Evolutionary conservation across 2,329 filamentous ascomycete species (phyloP), one percentile per base, ranked within the genome.

Genomic region (Cyclaneusma minus): DNA sequence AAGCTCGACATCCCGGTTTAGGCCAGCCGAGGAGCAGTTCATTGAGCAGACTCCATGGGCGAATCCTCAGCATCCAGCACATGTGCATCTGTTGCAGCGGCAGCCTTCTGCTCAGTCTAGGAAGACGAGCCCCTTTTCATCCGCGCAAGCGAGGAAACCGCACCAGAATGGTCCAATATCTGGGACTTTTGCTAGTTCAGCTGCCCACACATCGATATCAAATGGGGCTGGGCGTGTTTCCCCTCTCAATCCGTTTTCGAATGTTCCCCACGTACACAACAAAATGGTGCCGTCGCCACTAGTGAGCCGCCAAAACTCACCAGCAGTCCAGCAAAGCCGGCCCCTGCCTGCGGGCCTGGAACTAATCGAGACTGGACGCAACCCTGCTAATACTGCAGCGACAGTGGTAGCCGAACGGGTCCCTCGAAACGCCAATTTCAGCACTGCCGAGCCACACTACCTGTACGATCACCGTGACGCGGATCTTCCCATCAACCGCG

Each of bases 31-130:
- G 41, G 82, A 91, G 49, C 78, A 87, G 36, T 92, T 89, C 40
- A 64, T 92, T 29, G 81, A 91, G 43, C 76, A 87, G 39, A 92
- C 81, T 4, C 78, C 84, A 1, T 94, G 85, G 85, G 83, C 84
- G 18, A 92, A 92, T 45, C 82, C 84, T 11, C 81, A 87, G 38
- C 76, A 83, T 45, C 73, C 77, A 5, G 65, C 71, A 7, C 74
- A 82, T 44, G 50, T 48, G 10, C 46, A 50, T 39, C 37, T 52
- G 32, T 34, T 52, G 20, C 52, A 55, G 27, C 45, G 53, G 21
- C 56, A 59, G 32, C 44, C 51, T 25, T 45, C 51, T 4, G 42
- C 36, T 15, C 51, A 54, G 25, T 40, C 50, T 22, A 41, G 48
- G 29, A 44, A 49, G 23, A 43, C 46, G 11, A 51, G 49, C n/a